Percentiles rank a stretch among this genome's conserved stretches.
These are phyloP conservation scores for Brasenia schreberi DNA, from an alignment of 164 flowering plant genomes.

Conservation along the genomic window DNA sequence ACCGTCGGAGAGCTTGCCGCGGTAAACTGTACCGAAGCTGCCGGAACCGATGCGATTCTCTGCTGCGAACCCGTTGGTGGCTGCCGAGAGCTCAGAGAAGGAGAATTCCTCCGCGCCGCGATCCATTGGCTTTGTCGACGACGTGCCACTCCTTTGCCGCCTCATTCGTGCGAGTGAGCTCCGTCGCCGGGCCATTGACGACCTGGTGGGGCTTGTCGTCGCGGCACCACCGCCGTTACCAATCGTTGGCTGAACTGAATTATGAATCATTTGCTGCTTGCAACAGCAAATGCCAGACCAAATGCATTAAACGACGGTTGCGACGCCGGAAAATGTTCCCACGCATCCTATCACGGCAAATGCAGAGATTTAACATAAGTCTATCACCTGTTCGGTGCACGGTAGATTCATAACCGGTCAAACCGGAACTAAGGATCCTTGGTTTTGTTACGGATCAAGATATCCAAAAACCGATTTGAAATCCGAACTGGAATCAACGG, in stretches of 20 bases:
- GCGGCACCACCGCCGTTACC: conserved; percentile 8
- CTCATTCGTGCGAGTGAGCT: too few relatives aligned
- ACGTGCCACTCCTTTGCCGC: conserved; percentile 86
- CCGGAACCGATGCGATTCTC: conserved; percentile 88
- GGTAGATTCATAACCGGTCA: not conserved
- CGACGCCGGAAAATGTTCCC: conserved; percentile 41
- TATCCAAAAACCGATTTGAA: too few relatives aligned
- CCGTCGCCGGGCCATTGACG: conserved; percentile 36
- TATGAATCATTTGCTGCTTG: conserved; percentile 67
- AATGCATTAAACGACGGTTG: conserved; percentile 46
- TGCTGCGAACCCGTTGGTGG: conserved; percentile 51
- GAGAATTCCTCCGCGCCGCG: conserved; percentile 59
- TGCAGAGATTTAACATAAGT: conserved; percentile 18
- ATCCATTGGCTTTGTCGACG: conserved; percentile 54
- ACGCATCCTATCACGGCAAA: conserved; percentile 63
- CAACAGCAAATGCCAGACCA: conserved; percentile 70
- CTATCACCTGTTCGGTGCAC: too few relatives aligned
- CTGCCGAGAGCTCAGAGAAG: conserved; percentile 51
- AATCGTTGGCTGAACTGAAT: conserved; percentile 89
- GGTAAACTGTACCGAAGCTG: conserved; percentile 86
- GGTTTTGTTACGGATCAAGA: too few relatives aligned
- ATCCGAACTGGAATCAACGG: too few relatives aligned
- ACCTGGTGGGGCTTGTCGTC: conserved; percentile 35
- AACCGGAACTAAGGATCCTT: too few relatives aligned
- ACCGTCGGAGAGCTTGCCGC: conserved; percentile 50